Percentiles rank a stretch among this genome's conserved stretches.
Conservation (phyloP, 805 yeast species). For the Candida schatavii region DNA sequence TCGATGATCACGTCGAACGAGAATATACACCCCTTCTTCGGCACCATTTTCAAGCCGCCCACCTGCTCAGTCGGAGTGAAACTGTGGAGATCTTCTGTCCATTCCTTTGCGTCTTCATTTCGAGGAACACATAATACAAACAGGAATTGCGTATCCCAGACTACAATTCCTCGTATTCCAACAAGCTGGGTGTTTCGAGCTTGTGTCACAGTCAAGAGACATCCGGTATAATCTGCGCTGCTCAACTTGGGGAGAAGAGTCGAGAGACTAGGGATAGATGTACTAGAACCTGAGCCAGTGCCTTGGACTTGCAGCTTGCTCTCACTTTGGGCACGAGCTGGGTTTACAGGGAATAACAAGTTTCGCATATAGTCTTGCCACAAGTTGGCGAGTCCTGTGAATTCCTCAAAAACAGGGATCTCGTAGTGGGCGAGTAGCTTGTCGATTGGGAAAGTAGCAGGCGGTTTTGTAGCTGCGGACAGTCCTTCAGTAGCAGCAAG, state of each 20-base stretch:
- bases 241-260: constrained; percentile 56
- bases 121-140: constrained; percentile 60
- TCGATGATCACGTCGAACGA: constrained; percentile 36
- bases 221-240: constrained; percentile 80
- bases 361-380: constrained; percentile 74
- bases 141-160: constrained; percentile 79
- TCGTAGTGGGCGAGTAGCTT: constrained; percentile 22
- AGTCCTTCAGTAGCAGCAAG: constrained; percentile 13
- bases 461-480: no score
- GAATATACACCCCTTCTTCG: constrained; percentile 68
- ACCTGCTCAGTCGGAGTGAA: constrained; percentile 30
- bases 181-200: constrained; percentile 55
- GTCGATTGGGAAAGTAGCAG: constrained; percentile 21
- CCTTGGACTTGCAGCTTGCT: not conserved
- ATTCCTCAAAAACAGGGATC: constrained; percentile 47
- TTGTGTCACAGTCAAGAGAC: constrained; percentile 56
- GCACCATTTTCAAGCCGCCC: constrained; percentile 67
- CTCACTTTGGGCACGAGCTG: constrained; percentile 4
- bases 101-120: constrained; percentile 25
- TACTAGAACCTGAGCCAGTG: constrained; percentile 18
- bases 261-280: constrained; percentile 10
- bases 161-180: constrained; percentile 70
- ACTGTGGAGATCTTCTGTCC: constrained; percentile 26
- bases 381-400: constrained; percentile 52
- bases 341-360: constrained; percentile 39